Conservation (phyloP, 2,329 filamentous ascomycete species). For the Penicillium sp. region DNA sequence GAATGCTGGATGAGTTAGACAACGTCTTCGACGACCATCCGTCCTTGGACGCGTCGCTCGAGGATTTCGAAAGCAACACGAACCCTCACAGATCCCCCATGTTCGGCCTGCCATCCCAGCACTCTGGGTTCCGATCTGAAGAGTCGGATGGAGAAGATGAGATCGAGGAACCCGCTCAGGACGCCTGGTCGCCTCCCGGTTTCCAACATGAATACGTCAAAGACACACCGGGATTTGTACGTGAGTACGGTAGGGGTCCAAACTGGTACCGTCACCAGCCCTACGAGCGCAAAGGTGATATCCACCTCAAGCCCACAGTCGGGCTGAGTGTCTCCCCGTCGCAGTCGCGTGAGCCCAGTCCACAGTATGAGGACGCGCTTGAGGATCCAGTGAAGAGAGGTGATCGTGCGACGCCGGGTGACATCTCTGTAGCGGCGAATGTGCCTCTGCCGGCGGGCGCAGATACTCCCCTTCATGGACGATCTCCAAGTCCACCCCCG, state of each 20-base stretch:
- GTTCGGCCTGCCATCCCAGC: constrained; percentile 59
- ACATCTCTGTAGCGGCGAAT: constrained; percentile 42
- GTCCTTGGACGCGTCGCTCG: constrained; percentile 61
- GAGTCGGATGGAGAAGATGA: constrained; percentile 49
- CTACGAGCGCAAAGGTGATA: constrained; percentile 47
- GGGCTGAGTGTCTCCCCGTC: constrained; percentile 47
- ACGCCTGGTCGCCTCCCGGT: constrained; percentile 67
- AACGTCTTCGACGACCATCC: constrained; percentile 60
- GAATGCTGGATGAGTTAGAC: constrained; percentile 51
- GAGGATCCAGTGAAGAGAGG: constrained; percentile 40
- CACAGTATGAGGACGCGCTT: constrained; percentile 60
- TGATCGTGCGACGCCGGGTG: constrained; percentile 27
- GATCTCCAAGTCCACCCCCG: constrained; percentile 57
- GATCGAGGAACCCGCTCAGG: constrained; percentile 38
- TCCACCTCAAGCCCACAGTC: constrained; percentile 42
- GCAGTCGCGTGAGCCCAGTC: constrained; percentile 60
- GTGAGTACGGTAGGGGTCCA: no score
- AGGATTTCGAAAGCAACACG: constrained; percentile 62
- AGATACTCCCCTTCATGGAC: constrained; percentile 59
- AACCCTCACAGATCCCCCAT: constrained; percentile 51
- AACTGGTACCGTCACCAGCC: constrained; percentile 54
- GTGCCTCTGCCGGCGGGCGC: constrained; percentile 58
- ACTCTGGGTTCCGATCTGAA: constrained; percentile 64
- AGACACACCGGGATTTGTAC: constrained; percentile 48
- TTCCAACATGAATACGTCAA: constrained; percentile 53